Evolutionary conservation across 768 basidiomycete genomes (phyloP).

Genomic region (Ramaria rubella): DNA sequence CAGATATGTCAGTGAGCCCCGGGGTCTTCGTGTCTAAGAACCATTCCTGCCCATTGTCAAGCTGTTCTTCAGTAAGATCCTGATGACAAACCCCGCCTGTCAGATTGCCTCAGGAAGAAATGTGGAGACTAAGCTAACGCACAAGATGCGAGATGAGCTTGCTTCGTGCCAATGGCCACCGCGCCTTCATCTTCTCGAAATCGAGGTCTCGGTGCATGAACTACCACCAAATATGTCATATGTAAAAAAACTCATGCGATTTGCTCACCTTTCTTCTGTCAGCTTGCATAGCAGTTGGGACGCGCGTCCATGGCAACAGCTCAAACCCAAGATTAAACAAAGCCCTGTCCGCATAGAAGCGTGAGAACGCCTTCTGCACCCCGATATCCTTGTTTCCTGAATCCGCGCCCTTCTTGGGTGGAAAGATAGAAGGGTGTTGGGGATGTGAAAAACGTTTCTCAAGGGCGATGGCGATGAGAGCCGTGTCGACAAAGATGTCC

Average conservation of each 20-base stretch:
- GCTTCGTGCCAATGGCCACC: constrained; percentile 29
- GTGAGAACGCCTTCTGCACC: constrained; percentile 41
- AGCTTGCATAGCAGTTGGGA: constrained; percentile 40
- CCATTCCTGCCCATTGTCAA: constrained; percentile 51
- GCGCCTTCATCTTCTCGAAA: constrained; percentile 28
- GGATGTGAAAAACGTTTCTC: constrained; percentile 50
- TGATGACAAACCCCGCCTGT: constrained; percentile 9
- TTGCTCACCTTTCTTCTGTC: constrained; percentile 41
- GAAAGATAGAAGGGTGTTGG: constrained; percentile 42
- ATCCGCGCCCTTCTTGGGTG: constrained; percentile 31
- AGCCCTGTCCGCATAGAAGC: constrained; percentile 38
- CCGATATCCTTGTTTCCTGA: constrained; percentile 36
- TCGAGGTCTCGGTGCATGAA: constrained; percentile 32
- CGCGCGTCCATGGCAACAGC: constrained; percentile 42
- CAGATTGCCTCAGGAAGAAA: constrained; percentile 17
- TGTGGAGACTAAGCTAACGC: constrained; percentile 31
- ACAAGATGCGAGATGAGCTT: constrained; percentile 44
- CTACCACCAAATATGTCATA: constrained; percentile 22
- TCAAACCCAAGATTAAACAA: constrained; percentile 37
- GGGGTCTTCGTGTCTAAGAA: constrained; percentile 48
- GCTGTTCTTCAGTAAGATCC: constrained; percentile 36
- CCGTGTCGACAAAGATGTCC: constrained; percentile 57
- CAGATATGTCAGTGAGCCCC: constrained; percentile 45
- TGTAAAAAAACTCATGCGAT: neutral
- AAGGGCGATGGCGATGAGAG: constrained; percentile 43